Conservation (phyloP, 1,139 yeast genomes). For the Candida mesenterica region DNA sequence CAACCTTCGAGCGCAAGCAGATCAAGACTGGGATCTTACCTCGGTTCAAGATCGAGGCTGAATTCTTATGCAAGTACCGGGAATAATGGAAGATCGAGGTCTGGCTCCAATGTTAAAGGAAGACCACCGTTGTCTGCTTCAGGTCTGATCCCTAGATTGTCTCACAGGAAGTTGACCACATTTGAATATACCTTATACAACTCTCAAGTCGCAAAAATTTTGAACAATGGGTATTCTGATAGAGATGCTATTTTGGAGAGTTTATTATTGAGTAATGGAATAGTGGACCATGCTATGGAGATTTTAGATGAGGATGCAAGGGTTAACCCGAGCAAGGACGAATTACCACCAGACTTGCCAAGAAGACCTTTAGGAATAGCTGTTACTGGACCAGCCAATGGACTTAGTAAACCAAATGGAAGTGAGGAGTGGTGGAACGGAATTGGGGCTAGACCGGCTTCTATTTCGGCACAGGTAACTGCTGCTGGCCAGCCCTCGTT, state of each 20-base stretch:
- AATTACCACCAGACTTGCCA: slow-evolving; percentile 41
- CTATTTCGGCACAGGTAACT: slow-evolving; percentile 4
- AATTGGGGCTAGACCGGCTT: background rate
- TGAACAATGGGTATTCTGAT: slow-evolving; percentile 47
- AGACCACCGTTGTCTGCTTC: background rate
- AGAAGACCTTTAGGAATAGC: slow-evolving; percentile 31
- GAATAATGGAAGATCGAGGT: slow-evolving; percentile 8
- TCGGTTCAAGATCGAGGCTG: slow-evolving; percentile 9
- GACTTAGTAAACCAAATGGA: background rate
- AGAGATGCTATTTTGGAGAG: slow-evolving; percentile 51
- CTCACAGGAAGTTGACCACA: slow-evolving; percentile 43
- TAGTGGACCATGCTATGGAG: slow-evolving; percentile 48
- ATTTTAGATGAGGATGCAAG: slow-evolving; percentile 42
- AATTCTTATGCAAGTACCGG: slow-evolving; percentile 6
- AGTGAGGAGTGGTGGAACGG: slow-evolving; percentile 8
- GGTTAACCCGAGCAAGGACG: slow-evolving; percentile 36
- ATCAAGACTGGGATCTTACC: slow-evolving; percentile 21
- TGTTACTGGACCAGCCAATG: slow-evolving; percentile 3
- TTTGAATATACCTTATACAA: slow-evolving; percentile 43
- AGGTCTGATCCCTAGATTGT: slow-evolving; percentile 29
- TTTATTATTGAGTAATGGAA: slow-evolving; percentile 46
- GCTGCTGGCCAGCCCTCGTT: slow-evolving; percentile 16
- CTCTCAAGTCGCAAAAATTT: slow-evolving; percentile 37
- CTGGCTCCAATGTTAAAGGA: slow-evolving; percentile 6
- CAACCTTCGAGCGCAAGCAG: slow-evolving; percentile 7